A percentile compares a stretch with the other conserved stretches of the same genome.
Conservation (phyloP, 192 early-diverging fungal genomes). For the Podila verticillata region DNA sequence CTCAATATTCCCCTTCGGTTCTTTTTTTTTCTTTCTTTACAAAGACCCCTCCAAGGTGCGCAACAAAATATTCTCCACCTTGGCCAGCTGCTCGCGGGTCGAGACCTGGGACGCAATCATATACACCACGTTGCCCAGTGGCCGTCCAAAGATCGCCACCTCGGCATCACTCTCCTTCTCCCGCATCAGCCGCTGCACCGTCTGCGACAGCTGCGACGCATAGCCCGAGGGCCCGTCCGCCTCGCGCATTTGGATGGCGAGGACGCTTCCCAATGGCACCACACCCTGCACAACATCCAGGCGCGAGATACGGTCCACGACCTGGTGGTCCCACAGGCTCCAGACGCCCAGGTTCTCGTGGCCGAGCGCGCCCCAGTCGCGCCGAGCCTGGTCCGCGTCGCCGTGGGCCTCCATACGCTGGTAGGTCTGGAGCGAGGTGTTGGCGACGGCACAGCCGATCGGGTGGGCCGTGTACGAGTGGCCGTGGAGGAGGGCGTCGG, state of each 20-base stretch:
- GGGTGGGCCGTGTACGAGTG: slow-evolving; percentile 89
- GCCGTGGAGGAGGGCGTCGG: slow-evolving; percentile 81
- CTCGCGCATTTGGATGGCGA: slow-evolving; percentile 70
- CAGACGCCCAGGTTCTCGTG: slow-evolving; percentile 44
- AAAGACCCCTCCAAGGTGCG: slow-evolving; percentile 30
- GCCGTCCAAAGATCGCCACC: slow-evolving; percentile 68
- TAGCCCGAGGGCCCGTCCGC: slow-evolving; percentile 22
- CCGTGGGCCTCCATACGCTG: slow-evolving; percentile 50
- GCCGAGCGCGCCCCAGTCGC: slow-evolving; percentile 51
- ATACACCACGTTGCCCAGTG: slow-evolving; percentile 83
- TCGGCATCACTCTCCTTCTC: slow-evolving; percentile 36
- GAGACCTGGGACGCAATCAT: slow-evolving; percentile 72
- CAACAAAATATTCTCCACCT: slow-evolving; percentile 59
- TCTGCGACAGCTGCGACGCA: slow-evolving; percentile 34
- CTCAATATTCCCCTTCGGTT: too few relatives aligned
- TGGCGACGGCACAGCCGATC: slow-evolving; percentile 79
- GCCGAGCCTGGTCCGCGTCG: slow-evolving; percentile 30
- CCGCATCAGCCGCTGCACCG: slow-evolving; percentile 31
- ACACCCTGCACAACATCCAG: slow-evolving; percentile 70
- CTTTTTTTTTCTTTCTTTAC: neutral
- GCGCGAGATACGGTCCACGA: slow-evolving; percentile 60
- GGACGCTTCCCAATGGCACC: slow-evolving; percentile 72
- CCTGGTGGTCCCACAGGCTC: slow-evolving; percentile 65
- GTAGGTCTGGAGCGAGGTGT: slow-evolving; percentile 62
- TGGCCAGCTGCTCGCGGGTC: slow-evolving; percentile 45